Conservation (phyloP, 2,329 filamentous ascomycete genomes). For the Chaetomiaceae sp. region DNA sequence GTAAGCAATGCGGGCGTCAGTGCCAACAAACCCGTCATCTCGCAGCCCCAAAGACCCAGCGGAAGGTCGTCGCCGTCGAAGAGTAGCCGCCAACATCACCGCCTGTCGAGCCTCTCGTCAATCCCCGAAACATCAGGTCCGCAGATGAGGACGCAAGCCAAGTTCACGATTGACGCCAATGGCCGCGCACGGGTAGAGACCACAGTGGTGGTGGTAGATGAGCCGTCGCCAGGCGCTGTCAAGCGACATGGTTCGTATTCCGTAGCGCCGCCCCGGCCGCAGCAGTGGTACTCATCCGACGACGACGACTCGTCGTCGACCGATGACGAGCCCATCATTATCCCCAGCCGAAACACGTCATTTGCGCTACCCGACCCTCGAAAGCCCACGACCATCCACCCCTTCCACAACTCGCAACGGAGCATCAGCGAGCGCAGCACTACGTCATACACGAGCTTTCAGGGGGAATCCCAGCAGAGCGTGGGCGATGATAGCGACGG, state of each 20-base stretch:
- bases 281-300: constrained; percentile 42
- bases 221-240: constrained; percentile 20
- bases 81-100: constrained; percentile 41
- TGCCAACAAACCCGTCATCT: constrained; percentile 34
- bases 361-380: constrained; percentile 54
- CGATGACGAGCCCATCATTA: constrained; percentile 62
- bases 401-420: constrained; percentile 44
- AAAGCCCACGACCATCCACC: constrained; percentile 42
- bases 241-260: constrained; percentile 27
- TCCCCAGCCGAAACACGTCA: constrained; percentile 56
- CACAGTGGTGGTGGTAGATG: constrained; percentile 39
- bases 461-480: constrained; percentile 34
- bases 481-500: constrained; percentile 49
- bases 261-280: constrained; percentile 23
- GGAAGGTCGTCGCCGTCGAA: constrained; percentile 53
- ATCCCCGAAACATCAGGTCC: constrained; percentile 52
- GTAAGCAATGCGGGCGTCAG: constrained; percentile 31
- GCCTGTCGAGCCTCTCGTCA: constrained; percentile 49
- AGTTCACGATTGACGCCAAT: constrained; percentile 59
- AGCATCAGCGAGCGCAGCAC: constrained; percentile 49
- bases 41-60: constrained; percentile 35
- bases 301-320: constrained; percentile 47
- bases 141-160: constrained; percentile 52
- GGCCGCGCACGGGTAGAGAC: constrained; percentile 56
- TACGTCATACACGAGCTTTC: constrained; percentile 36